These are phyloP conservation scores for Periconia sp. DNA, from an alignment of 2,329 filamentous ascomycete species.

Conservation along the genomic window DNA sequence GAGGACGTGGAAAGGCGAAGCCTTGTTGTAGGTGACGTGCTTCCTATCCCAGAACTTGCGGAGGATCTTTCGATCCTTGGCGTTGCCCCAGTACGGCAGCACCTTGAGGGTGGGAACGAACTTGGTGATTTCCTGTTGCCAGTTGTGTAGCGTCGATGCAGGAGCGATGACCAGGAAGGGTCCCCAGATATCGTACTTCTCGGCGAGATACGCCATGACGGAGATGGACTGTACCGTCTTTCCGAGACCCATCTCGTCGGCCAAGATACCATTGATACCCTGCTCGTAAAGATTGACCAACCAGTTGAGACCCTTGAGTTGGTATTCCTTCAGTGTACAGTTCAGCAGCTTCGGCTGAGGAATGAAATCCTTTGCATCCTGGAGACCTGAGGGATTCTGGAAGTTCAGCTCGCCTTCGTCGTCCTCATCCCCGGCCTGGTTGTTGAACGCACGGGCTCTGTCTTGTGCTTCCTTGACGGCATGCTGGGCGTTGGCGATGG, in stretches of 20 bases:
- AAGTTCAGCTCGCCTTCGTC: conserved; percentile 99
- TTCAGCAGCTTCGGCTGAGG: conserved; percentile 93
- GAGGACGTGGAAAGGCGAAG: conserved; percentile 93
- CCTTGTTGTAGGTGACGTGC: conserved; percentile 91
- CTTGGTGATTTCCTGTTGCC: conserved; percentile 96
- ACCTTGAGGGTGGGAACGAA: conserved; percentile 97
- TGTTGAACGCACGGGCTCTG: conserved; percentile 92
- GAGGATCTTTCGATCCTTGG: conserved; percentile 90
- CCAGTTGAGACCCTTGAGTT: conserved; percentile 99
- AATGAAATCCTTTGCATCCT: conserved; percentile 79
- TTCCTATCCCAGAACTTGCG: conserved; percentile 99
- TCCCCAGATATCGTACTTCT: conserved; percentile 97
- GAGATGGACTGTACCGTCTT: conserved; percentile 99
- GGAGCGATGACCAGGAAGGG: conserved; percentile 96
- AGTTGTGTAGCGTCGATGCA: conserved; percentile 96
- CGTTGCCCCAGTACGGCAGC: conserved; percentile 95
- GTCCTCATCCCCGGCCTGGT: conserved; percentile 55
- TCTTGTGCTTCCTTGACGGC: conserved; percentile 94
- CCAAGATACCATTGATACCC: conserved; percentile 98
- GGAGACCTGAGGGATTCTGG: conserved; percentile 94
- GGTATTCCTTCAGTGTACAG: conserved; percentile 96
- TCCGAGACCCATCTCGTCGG: conserved; percentile 99
- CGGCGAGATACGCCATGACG: conserved; percentile 97
- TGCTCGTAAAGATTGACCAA: conserved; percentile 98
- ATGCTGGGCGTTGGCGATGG: conserved; percentile 94